These are phyloP conservation scores for Colletotrichum neosansevieriae DNA, from an alignment of 2,329 filamentous ascomycete species.

Conservation along the genomic window DNA sequence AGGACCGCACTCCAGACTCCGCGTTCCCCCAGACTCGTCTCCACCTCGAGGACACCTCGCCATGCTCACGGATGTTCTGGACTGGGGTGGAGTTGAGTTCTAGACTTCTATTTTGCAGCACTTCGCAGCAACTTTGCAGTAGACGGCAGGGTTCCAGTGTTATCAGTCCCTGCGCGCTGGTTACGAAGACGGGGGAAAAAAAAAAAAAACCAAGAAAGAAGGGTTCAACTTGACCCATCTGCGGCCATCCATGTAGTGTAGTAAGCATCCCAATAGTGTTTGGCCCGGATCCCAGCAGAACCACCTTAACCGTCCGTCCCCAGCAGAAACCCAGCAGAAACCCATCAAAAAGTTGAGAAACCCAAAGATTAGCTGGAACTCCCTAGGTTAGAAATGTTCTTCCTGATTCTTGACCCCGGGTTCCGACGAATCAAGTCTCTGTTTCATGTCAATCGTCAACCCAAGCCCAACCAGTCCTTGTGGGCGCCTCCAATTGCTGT, in stretches of 20 bases:
- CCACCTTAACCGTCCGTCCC: neutral
- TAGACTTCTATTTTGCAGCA: conserved; percentile 12
- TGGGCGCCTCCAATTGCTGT: conserved; percentile 32
- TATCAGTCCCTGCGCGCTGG: conserved; percentile 4
- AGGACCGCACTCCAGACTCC: conserved; percentile 25
- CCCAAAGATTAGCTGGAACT: too few relatives aligned
- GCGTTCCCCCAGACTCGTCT: conserved; percentile 29
- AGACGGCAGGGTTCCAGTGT: conserved; percentile 2
- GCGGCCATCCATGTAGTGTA: conserved; percentile 4
- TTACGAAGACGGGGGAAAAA: conserved; percentile 6
- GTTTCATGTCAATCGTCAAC: conserved; percentile 10
- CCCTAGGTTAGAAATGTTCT: too few relatives aligned
- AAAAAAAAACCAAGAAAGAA: neutral
- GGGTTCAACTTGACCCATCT: conserved; percentile 15
- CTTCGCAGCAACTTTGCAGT: neutral
- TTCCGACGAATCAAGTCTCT: conserved; percentile 14
- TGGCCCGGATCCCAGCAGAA: conserved; percentile 1
- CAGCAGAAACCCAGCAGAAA: conserved; percentile 1
- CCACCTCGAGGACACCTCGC: neutral
- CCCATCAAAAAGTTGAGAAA: neutral
- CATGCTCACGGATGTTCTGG: conserved; percentile 12
- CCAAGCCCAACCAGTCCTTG: neutral
- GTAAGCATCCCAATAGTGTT: conserved; percentile 13
- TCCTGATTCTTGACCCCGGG: neutral
- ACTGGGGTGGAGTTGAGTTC: conserved; percentile 16